A percentile compares a stretch with the other conserved stretches of the same genome.
Evolutionary conservation across 2,329 filamentous ascomycete species (phyloP).

Genomic region (Fusarium setosum): DNA sequence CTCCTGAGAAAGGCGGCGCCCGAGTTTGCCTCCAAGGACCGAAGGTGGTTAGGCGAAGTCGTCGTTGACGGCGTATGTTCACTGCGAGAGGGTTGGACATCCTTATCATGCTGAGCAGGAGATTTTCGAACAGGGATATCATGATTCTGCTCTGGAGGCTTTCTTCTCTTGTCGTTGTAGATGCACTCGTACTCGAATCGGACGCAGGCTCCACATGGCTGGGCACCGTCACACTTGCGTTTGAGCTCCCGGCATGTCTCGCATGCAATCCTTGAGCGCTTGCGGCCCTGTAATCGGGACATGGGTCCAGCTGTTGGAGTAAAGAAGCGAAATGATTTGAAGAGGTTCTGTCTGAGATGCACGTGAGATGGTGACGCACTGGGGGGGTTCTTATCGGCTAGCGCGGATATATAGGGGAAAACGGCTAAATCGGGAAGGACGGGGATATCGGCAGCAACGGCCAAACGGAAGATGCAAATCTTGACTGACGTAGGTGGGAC

Average conservation of each 20-base stretch:
- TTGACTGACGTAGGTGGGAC: neutral
- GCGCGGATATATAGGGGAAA: conserved; percentile 24
- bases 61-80: conserved; percentile 23
- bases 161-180: conserved; percentile 48
- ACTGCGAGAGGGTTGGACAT: neutral
- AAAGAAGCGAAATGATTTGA: neutral
- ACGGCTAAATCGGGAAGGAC: conserved; percentile 15
- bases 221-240: conserved; percentile 64
- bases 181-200: conserved; percentile 65
- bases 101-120: conserved; percentile 3
- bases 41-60: conserved; percentile 43
- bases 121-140: conserved; percentile 3
- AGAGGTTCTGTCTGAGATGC: neutral
- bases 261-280: conserved; percentile 58
- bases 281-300: conserved; percentile 39
- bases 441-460: neutral
- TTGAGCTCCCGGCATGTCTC: conserved; percentile 66
- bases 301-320: conserved; percentile 5
- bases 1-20: conserved; percentile 66
- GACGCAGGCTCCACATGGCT: conserved; percentile 64
- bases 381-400: conserved; percentile 8
- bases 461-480: neutral
- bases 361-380: neutral
- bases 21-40: conserved; percentile 66
- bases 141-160: neutral